Conservation (phyloP, 2,329 filamentous ascomycete species). For the Cercospora citrullina region DNA sequence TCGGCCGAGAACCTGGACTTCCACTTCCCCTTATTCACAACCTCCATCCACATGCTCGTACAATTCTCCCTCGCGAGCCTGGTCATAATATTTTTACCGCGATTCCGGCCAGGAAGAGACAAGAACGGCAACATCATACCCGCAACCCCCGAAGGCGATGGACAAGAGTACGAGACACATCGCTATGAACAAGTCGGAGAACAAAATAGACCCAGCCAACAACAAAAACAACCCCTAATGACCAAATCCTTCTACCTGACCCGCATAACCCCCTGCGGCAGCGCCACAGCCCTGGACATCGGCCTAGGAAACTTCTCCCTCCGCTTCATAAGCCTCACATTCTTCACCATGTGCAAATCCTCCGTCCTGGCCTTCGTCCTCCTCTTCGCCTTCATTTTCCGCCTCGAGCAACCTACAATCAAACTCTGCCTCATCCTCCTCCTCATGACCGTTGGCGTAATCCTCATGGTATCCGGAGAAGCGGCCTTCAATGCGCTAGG, state of each 20-base stretch:
- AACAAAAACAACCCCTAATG: conserved; percentile 63
- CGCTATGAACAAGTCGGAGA: conserved; percentile 25
- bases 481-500: conserved; percentile 83
- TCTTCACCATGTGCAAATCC: conserved; percentile 99
- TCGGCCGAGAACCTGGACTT: conserved; percentile 82
- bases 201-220: conserved; percentile 14
- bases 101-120: conserved; percentile 67
- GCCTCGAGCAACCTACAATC: conserved; percentile 82
- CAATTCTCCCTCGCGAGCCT: conserved; percentile 79
- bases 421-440: conserved; percentile 83
- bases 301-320: conserved; percentile 93
- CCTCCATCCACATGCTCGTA: conserved; percentile 91
- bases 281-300: conserved; percentile 91
- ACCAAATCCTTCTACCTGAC: conserved; percentile 89
- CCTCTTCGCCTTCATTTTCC: conserved; percentile 90
- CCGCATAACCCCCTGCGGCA: conserved; percentile 85
- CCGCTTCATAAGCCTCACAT: conserved; percentile 94
- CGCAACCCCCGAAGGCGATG: not conserved
- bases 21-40: conserved; percentile 92
- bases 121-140: conserved; percentile 2
- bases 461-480: conserved; percentile 98
- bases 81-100: conserved; percentile 80
- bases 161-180: not conserved
- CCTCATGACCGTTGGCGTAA: conserved; percentile 86
- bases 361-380: conserved; percentile 94